Conservation (phyloP, 495 filamentous ascomycete species). For the Arthonia radiata region DNA sequence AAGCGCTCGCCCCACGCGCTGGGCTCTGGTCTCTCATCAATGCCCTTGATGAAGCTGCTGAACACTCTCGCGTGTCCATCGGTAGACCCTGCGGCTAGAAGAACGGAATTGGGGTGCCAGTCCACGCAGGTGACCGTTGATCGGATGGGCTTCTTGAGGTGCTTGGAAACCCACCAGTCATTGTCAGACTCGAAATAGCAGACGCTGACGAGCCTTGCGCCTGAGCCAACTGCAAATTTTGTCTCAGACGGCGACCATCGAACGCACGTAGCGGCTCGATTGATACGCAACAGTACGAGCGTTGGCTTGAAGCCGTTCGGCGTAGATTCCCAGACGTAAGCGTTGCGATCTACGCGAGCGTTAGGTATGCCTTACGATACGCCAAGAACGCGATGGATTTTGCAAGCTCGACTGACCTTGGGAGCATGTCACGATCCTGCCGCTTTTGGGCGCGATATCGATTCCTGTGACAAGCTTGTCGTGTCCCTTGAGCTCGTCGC, state of each 20-base stretch:
- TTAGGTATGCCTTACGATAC: conserved; percentile 4
- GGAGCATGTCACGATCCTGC: conserved; percentile 90
- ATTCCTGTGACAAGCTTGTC: conserved; percentile 93
- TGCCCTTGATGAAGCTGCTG: conserved; percentile 84
- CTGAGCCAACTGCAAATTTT: conserved; percentile 93
- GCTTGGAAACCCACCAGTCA: conserved; percentile 99
- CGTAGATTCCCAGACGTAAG: conserved; percentile 89
- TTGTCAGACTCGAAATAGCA: conserved; percentile 99
- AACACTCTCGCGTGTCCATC: conserved; percentile 96
- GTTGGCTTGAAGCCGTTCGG: conserved; percentile 87
- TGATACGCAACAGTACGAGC: conserved; percentile 87
- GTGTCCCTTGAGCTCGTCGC: conserved; percentile 83
- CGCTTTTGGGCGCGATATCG: conserved; percentile 73
- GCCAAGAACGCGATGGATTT: background rate
- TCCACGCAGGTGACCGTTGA: conserved; percentile 80
- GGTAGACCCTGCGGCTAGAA: conserved; percentile 79
- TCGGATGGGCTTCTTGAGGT: conserved; percentile 92
- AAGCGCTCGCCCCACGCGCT: conserved; percentile 83
- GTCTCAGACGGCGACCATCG: conserved; percentile 91
- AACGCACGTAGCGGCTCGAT: conserved; percentile 87
- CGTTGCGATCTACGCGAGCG: conserved; percentile 59
- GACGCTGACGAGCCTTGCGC: conserved; percentile 83
- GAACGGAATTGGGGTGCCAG: conserved; percentile 93
- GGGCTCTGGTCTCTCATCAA: conserved; percentile 67
- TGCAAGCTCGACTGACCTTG: conserved; percentile 35